Percentiles rank a stretch among this genome's conserved stretches.
Evolutionary conservation across 129 eudicot species (phyloP).

Genomic region (Flaveria ramosissima): DNA sequence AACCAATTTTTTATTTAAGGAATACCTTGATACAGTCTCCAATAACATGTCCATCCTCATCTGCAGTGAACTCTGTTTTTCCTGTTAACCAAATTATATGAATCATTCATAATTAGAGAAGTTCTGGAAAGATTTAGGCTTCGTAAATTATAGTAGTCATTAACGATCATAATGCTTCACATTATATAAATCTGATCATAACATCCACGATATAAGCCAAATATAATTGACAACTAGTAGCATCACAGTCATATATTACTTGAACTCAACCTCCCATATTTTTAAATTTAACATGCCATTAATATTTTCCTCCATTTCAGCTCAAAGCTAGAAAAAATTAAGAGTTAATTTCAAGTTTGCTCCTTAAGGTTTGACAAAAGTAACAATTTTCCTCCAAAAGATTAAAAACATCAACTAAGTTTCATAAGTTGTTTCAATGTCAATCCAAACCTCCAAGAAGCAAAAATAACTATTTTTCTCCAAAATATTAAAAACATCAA

Average conservation of each 20-base stretch:
- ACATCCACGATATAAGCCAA: not conserved
- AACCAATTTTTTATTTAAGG: not conserved
- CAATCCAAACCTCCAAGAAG: too few species aligned
- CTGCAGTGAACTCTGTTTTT: conserved; percentile 71
- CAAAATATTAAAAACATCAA: too few species aligned
- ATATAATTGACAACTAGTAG: not conserved
- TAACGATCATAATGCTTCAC: conserved; percentile 9
- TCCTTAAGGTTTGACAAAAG: too few species aligned
- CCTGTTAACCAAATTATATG: conserved; percentile 46
- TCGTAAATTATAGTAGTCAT: conserved; percentile 10
- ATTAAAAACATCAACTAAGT: too few species aligned
- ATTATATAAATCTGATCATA: not conserved
- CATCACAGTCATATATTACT: not conserved
- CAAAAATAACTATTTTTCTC: too few species aligned
- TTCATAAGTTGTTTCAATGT: too few species aligned
- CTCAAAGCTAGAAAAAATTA: too few species aligned
- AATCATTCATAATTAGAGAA: conserved; percentile 13
- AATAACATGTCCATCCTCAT: conserved; percentile 90
- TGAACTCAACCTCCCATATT: not conserved
- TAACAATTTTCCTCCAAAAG: too few species aligned
- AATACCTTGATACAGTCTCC: conserved; percentile 93
- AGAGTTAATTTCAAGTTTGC: too few species aligned
- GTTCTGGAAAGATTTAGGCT: not conserved
- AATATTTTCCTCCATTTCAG: not conserved
- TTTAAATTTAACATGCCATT: not conserved